phyloP scores from a whole-genome alignment of 106 monocot species.

The Acorus calamus region DNA sequence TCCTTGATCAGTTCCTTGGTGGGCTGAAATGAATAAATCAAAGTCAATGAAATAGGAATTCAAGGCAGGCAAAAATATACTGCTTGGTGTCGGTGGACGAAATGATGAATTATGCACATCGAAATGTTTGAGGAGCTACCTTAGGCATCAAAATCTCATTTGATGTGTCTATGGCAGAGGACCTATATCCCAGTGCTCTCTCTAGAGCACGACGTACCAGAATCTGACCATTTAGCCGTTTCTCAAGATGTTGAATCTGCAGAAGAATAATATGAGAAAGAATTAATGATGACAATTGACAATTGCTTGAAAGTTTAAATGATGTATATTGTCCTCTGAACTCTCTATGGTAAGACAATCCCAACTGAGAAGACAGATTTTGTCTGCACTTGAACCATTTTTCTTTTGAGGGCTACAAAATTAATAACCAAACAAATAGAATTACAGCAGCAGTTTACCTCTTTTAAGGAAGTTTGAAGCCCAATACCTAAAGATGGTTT shows the following conservation, averaged over 20 bases:
- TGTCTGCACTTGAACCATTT: neutral
- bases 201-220: conserved; percentile 46
- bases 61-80: no score
- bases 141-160: conserved; percentile 38
- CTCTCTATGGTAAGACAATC: neutral
- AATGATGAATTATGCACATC: neutral
- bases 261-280: neutral
- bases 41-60: no score
- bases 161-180: conserved; percentile 24
- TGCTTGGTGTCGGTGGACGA: no score
- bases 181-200: conserved; percentile 58
- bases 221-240: conserved; percentile 61
- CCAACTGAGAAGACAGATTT: no score
- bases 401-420: neutral
- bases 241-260: conserved; percentile 82
- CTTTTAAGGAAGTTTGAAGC: conserved; percentile 48
- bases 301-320: neutral
- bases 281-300: neutral
- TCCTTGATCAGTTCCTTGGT: conserved; percentile 53
- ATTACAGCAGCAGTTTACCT: conserved; percentile 49
- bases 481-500: conserved; percentile 14
- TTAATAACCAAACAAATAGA: neutral
- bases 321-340: neutral
- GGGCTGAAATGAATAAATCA: conserved; percentile 22
- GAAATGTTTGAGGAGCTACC: conserved; percentile 13